A percentile compares a stretch with the other conserved stretches of the same genome.
Conservation (phyloP, 108 stramenopile genomes). For the Stephanodiscus triporus region DNA sequence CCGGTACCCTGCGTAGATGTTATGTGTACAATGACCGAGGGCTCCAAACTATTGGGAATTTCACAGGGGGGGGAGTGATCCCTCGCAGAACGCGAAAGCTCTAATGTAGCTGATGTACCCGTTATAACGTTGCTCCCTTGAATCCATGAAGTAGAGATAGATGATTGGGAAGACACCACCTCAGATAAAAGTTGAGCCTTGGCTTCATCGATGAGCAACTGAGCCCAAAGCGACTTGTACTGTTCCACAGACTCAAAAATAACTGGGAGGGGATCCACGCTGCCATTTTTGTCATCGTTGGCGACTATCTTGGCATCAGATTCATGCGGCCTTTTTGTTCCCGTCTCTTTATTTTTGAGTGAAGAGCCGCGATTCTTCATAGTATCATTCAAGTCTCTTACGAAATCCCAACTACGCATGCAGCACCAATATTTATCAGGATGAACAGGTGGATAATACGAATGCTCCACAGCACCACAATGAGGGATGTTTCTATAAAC, state of each 20-base stretch:
- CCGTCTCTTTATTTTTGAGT: conserved; percentile 10
- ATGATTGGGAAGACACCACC: conserved; percentile 42
- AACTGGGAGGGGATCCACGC: conserved; percentile 34
- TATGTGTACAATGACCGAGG: conserved; percentile 33
- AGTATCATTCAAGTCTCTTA: conserved; percentile 36
- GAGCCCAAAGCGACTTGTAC: conserved; percentile 54
- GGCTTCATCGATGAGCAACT: conserved; percentile 50
- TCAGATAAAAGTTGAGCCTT: conserved; percentile 58
- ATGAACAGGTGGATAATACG: conserved; percentile 40
- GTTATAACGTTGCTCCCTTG: conserved; percentile 8
- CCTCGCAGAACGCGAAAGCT: conserved; percentile 32
- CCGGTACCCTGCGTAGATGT: conserved; percentile 23
- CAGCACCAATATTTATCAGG: conserved; percentile 48
- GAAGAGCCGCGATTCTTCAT: conserved; percentile 20
- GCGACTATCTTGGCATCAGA: conserved; percentile 8
- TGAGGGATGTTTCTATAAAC: conserved; percentile 7
- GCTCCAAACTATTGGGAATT: conserved; percentile 21
- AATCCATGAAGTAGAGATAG: conserved; percentile 30
- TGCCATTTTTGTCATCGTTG: conserved; percentile 8
- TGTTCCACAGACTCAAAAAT: conserved; percentile 49
- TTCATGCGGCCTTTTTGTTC: conserved; percentile 1
- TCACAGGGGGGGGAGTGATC: conserved; percentile 18
- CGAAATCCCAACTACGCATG: conserved; percentile 44
- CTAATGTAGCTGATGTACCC: conserved; percentile 35
- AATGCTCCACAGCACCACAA: conserved; percentile 6